phyloP scores from a whole-genome alignment of 768 basidiomycete genomes.

The Kwoniella botswanensis region DNA sequence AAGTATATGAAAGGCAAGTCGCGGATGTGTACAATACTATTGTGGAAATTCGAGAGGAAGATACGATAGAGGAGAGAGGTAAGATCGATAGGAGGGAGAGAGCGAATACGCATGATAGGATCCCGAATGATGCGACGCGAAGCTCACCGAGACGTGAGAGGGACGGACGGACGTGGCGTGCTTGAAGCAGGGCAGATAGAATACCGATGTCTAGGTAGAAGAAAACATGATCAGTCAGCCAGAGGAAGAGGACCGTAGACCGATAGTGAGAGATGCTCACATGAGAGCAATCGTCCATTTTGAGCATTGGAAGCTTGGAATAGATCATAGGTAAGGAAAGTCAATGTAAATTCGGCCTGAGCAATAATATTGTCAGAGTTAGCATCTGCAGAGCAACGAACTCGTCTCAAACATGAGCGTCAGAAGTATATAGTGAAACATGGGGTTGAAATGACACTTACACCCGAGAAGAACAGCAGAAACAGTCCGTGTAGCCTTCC shows the following conservation, averaged over 20 bases:
- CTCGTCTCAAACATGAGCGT: background rate
- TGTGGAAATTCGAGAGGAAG: conserved; percentile 59
- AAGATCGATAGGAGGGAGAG: conserved; percentile 75
- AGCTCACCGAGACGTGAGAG: conserved; percentile 77
- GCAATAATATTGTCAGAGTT: background rate
- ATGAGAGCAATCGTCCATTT: conserved; percentile 56
- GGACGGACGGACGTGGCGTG: conserved; percentile 87
- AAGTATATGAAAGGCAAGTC: conserved; percentile 86
- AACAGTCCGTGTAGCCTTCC: conserved; percentile 81
- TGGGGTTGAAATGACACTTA: conserved; percentile 35
- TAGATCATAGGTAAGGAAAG: conserved; percentile 72
- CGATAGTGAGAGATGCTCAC: conserved; percentile 29
- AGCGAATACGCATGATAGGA: conserved; percentile 71
- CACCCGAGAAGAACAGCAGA: conserved; percentile 79
- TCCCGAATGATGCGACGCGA: conserved; percentile 80
- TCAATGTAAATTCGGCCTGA: conserved; percentile 93
- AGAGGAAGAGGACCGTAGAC: background rate
- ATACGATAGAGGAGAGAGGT: conserved; percentile 65
- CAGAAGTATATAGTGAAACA: background rate
- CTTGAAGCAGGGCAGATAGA: conserved; percentile 85
- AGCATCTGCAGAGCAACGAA: background rate
- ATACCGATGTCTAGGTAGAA: conserved; percentile 74
- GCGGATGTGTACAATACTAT: conserved; percentile 66
- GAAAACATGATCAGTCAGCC: background rate
- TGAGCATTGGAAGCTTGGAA: conserved; percentile 55